phyloP scores from a whole-genome alignment of 2,329 filamentous ascomycete genomes.

The Talaromyces atroroseus region DNA sequence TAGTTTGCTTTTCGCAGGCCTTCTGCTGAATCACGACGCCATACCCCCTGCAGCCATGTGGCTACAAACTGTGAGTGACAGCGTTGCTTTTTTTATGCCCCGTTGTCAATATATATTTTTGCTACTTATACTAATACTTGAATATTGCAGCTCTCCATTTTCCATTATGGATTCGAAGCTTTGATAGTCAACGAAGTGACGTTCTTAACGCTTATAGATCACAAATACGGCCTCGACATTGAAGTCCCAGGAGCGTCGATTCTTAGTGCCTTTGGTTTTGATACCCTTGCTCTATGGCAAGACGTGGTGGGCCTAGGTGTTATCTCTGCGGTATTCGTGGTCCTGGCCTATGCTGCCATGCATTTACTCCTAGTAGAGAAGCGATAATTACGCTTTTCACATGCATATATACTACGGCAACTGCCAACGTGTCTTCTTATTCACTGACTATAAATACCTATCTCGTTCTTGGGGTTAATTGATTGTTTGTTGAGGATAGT shows the following conservation, averaged over 20 bases:
- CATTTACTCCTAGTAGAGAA: constrained; percentile 89
- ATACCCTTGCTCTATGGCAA: constrained; percentile 77
- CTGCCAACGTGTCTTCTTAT: neutral
- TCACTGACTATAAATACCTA: neutral
- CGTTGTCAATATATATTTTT: too few relatives aligned
- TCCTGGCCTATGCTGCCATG: constrained; percentile 88
- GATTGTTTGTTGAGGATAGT: neutral
- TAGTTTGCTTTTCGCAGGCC: constrained; percentile 86
- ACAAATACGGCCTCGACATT: constrained; percentile 94
- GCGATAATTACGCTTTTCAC: constrained; percentile 47
- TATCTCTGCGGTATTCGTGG: constrained; percentile 75
- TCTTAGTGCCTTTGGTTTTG: constrained; percentile 88
- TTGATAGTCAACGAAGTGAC: constrained; percentile 96
- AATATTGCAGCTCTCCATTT: constrained; percentile 68
- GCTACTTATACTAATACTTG: neutral
- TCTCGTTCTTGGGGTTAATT: neutral
- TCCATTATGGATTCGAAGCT: constrained; percentile 95
- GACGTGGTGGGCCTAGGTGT: constrained; percentile 77
- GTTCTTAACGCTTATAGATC: constrained; percentile 80
- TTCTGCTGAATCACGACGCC: constrained; percentile 89
- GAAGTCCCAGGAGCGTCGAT: constrained; percentile 93
- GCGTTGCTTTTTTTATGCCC: neutral
- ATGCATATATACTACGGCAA: constrained; percentile 18
- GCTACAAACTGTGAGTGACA: constrained; percentile 67
- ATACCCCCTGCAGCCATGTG: constrained; percentile 81